Conservation (phyloP, 2,329 filamentous ascomycete genomes). For the Colletotrichum tofieldiae region DNA sequence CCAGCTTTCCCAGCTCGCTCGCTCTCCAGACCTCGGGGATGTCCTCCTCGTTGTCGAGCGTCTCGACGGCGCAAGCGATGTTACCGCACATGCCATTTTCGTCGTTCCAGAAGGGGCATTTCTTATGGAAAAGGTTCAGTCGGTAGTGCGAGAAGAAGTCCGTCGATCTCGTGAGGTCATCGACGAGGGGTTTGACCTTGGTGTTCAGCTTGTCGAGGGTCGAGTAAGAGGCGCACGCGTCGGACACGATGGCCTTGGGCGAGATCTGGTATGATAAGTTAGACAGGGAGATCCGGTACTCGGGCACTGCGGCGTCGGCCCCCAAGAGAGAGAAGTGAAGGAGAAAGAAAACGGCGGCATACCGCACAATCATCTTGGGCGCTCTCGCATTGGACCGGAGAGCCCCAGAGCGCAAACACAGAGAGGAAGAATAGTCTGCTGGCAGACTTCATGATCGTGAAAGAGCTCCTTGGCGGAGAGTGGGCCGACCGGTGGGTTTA, state of each 20-base stretch:
- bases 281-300: constrained; percentile 53
- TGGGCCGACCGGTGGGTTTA: constrained; percentile 11
- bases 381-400: constrained; percentile 62
- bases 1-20: constrained; percentile 90
- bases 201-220: constrained; percentile 89
- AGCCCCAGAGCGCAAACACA: constrained; percentile 69
- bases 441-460: constrained; percentile 65
- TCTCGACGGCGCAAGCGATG: constrained; percentile 95
- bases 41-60: constrained; percentile 94
- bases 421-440: constrained; percentile 70
- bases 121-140: constrained; percentile 93
- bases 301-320: constrained; percentile 40
- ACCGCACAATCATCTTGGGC: constrained; percentile 68
- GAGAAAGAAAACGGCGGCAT: constrained; percentile 54
- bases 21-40: constrained; percentile 93
- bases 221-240: constrained; percentile 94
- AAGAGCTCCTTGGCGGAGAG: background rate
- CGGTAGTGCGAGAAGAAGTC: constrained; percentile 99
- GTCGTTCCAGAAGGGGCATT: constrained; percentile 97
- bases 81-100: constrained; percentile 96
- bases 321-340: constrained; percentile 41
- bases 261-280: constrained; percentile 78
- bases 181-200: constrained; percentile 81
- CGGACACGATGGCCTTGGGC: constrained; percentile 88
- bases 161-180: constrained; percentile 86